Base-by-base conservation (phyloP, 805 yeast species). In the Saccharomycopsis olivae region DNA sequence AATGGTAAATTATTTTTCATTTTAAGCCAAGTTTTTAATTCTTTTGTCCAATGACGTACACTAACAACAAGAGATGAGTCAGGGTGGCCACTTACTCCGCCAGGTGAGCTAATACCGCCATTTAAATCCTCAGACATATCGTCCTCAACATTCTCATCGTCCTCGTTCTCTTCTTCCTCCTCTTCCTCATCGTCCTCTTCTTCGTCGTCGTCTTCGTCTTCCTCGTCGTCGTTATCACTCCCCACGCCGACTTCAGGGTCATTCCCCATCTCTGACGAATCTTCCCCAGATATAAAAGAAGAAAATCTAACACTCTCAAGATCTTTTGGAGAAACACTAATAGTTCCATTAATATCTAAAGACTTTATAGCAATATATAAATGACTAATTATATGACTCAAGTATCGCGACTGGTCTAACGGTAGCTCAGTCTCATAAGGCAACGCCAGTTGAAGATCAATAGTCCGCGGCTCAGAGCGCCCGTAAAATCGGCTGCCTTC, bases 21-120 rank as follows among this genome's bases (percentile, higher is more conserved):
- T 50, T 71, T 72, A 39, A 86, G 56, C 72, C 95, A 80, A 30
- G 80, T 78, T 37, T 74, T 70, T 47, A 89, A 66, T 55, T 87
- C 96, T 39, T 80, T 77, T 0, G 96, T 80, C 95, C 96, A 88
- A 43, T 80, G 83, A 39, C 78, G 69, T 5, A 86, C 79, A 33
- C 78, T 70, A 5, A 82, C 75, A 5, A 84, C 78, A 0, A 92
- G 74, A 0, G 92, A 81, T 1, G 85, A 74, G 48, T 71, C 68
- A 2, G 81, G 8, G 75, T 68, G 48, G 75, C 20, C 21, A 10
- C 34, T 28, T 11, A 31, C 24, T 3, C 34, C 6, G 5, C 36
- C 29, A 24, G 38, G 37, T 23, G 39, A 30, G 6, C 39, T 32
- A 29, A 40, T 29, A 14, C 44, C 47, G 11, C 44, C 36, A 10